These are phyloP conservation scores for Calocera viscosa DNA, from an alignment of 768 basidiomycete species.

Conservation along the genomic window DNA sequence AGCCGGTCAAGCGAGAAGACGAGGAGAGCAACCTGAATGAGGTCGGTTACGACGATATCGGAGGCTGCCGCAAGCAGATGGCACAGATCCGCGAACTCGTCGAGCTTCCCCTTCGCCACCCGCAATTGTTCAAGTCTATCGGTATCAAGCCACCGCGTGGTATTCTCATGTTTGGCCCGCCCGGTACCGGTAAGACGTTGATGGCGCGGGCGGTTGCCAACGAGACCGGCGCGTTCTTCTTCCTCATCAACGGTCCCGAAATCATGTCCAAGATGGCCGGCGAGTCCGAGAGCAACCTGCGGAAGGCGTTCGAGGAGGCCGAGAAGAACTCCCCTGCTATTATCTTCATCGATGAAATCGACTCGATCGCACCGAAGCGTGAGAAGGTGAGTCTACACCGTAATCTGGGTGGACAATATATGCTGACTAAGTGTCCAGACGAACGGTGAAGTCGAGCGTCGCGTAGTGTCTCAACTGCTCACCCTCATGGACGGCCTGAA, in stretches of 20 bases:
- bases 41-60: slow-evolving; percentile 98
- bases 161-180: slow-evolving; percentile 96
- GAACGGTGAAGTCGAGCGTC: slow-evolving; percentile 98
- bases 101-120: slow-evolving; percentile 93
- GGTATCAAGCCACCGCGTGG: slow-evolving; percentile 99
- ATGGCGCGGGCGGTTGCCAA: slow-evolving; percentile 99
- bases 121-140: slow-evolving; percentile 98
- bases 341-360: slow-evolving; percentile 99
- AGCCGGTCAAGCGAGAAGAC: slow-evolving; percentile 96
- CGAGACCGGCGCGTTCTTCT: slow-evolving; percentile 99
- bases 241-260: slow-evolving; percentile 98
- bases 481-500: slow-evolving; percentile 99
- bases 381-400: slow-evolving; percentile 61
- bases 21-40: slow-evolving; percentile 94
- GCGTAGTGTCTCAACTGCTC: slow-evolving; percentile 94
- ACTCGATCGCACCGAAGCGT: slow-evolving; percentile 98
- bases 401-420: slow-evolving; percentile 9
- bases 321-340: slow-evolving; percentile 99
- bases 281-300: slow-evolving; percentile 90
- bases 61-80: slow-evolving; percentile 99
- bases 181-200: slow-evolving; percentile 98
- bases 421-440: slow-evolving; percentile 41
- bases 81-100: slow-evolving; percentile 99
- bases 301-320: slow-evolving; percentile 98
- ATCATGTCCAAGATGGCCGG: slow-evolving; percentile 99